Conservation (phyloP, 2,329 filamentous ascomycete species). For the Monosporascus sp. region DNA sequence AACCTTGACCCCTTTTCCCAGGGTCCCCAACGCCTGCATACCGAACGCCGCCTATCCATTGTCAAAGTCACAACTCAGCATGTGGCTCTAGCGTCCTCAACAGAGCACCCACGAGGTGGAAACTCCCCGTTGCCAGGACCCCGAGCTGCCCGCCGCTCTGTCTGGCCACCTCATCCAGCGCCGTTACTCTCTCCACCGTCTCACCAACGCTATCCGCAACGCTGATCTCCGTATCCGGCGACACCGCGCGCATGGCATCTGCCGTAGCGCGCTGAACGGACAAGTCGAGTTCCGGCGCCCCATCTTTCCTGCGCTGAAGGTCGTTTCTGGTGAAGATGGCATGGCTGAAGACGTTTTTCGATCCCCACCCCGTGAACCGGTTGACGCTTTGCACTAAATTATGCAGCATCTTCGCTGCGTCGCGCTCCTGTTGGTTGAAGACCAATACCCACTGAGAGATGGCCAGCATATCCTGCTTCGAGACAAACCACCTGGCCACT, state of each 20-base stretch:
- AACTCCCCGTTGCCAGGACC: slow-evolving; percentile 69
- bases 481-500: slow-evolving; percentile 71
- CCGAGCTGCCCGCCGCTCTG: slow-evolving; percentile 45
- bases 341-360: slow-evolving; percentile 53
- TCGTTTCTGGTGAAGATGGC: slow-evolving; percentile 80
- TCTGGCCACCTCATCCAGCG: slow-evolving; percentile 25
- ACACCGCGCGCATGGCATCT: slow-evolving; percentile 51
- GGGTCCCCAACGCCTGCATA: too few species aligned
- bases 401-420: slow-evolving; percentile 61
- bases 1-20: too few species aligned
- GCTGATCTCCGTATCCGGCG: slow-evolving; percentile 38
- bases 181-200: slow-evolving; percentile 55
- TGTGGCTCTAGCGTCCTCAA: slow-evolving; percentile 62
- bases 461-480: slow-evolving; percentile 23
- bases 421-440: slow-evolving; percentile 89
- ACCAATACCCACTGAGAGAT: slow-evolving; percentile 53
- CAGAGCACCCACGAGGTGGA: slow-evolving; percentile 77
- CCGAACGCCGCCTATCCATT: too few species aligned
- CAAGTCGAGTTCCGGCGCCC: slow-evolving; percentile 50
- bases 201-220: slow-evolving; percentile 67
- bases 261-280: slow-evolving; percentile 65
- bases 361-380: slow-evolving; percentile 30
- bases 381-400: slow-evolving; percentile 55
- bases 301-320: slow-evolving; percentile 25
- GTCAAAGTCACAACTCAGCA: slow-evolving; percentile 24